These are phyloP conservation scores for Coniochaeta prunicola DNA, from an alignment of 2,329 filamentous ascomycete genomes.

Conservation along the genomic window DNA sequence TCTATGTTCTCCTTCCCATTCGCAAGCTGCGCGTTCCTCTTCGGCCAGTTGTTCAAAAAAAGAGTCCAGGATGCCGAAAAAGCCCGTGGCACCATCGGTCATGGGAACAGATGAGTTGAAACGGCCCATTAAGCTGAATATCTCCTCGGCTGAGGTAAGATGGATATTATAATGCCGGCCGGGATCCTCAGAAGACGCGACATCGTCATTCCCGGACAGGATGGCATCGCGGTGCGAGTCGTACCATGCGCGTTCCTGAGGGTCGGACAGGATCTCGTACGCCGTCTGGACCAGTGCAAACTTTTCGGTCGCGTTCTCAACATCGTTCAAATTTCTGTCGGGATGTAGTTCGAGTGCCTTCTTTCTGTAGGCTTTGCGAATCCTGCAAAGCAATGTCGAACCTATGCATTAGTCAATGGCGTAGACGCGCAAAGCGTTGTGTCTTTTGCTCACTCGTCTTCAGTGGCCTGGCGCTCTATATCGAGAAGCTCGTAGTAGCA, in stretches of 20 bases:
- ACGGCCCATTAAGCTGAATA: conserved; percentile 68
- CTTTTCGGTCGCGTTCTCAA: conserved; percentile 71
- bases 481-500: conserved; percentile 83
- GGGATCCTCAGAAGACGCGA: conserved; percentile 25
- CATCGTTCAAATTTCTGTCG: conserved; percentile 84
- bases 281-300: conserved; percentile 92
- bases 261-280: conserved; percentile 92
- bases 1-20: conserved; percentile 48
- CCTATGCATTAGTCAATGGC: neutral
- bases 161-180: conserved; percentile 49
- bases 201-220: conserved; percentile 56
- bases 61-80: conserved; percentile 72
- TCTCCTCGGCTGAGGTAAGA: conserved; percentile 73
- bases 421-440: neutral
- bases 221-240: conserved; percentile 89
- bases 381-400: conserved; percentile 41
- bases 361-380: conserved; percentile 86
- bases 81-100: conserved; percentile 71
- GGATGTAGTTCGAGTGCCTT: conserved; percentile 93
- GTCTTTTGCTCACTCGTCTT: conserved; percentile 64
- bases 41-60: conserved; percentile 73
- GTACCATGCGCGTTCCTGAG: conserved; percentile 96
- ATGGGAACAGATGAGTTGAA: conserved; percentile 76
- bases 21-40: conserved; percentile 71
- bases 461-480: conserved; percentile 63